phyloP scores from a whole-genome alignment of 2,329 filamentous ascomycete species.

The Plenodomus biglobosus region DNA sequence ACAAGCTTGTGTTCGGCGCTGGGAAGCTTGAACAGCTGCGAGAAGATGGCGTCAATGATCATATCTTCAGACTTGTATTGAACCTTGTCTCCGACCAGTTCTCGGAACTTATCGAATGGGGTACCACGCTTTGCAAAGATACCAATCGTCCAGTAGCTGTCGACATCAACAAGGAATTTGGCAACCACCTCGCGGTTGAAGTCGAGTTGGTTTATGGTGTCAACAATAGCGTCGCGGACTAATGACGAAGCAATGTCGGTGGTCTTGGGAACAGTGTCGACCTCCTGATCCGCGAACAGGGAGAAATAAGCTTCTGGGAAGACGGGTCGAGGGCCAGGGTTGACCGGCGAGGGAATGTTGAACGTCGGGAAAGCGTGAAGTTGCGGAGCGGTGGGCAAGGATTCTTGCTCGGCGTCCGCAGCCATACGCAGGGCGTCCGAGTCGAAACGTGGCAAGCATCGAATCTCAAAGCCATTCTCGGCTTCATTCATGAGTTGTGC shows the following conservation, averaged over 20 bases:
- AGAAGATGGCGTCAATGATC: constrained; percentile 95
- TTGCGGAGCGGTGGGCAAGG: constrained; percentile 50
- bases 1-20: constrained; percentile 88
- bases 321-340: constrained; percentile 71
- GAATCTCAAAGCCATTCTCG: constrained; percentile 71
- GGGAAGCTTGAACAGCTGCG: constrained; percentile 87
- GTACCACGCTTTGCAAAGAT: constrained; percentile 95
- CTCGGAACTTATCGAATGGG: constrained; percentile 82
- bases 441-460: constrained; percentile 61
- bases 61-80: constrained; percentile 99
- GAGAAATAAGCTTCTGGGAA: constrained; percentile 96
- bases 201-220: constrained; percentile 92
- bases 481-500: constrained; percentile 81
- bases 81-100: constrained; percentile 64
- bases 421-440: constrained; percentile 54
- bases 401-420: constrained; percentile 56
- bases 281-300: constrained; percentile 82
- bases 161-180: constrained; percentile 87
- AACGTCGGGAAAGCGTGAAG: constrained; percentile 81
- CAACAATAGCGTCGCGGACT: constrained; percentile 80
- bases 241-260: constrained; percentile 77
- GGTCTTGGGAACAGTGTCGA: constrained; percentile 81
- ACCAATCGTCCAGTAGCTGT: constrained; percentile 86
- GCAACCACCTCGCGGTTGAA: constrained; percentile 88
- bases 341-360: constrained; percentile 72